A percentile compares a stretch with the other conserved stretches of the same genome.
These are phyloP conservation scores for Cutaneotrichosporon sp. DNA, from an alignment of 1,284 basidiomycete genomes.

Conservation along the genomic window DNA sequence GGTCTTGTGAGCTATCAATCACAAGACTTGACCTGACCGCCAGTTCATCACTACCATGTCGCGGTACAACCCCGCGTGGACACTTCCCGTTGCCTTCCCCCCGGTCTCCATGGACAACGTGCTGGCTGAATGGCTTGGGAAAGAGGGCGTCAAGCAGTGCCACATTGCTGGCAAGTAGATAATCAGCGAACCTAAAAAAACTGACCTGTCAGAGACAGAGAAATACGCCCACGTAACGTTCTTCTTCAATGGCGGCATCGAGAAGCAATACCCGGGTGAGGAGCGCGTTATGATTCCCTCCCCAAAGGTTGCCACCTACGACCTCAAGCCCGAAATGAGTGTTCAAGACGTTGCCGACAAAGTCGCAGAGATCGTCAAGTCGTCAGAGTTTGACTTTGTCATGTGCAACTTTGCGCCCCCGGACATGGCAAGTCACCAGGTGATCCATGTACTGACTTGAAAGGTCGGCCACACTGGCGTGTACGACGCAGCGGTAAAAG, in stretches of 20 bases:
- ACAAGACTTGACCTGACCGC: background rate
- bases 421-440: conserved; percentile 68
- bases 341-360: conserved; percentile 79
- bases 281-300: conserved; percentile 81
- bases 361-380: conserved; percentile 73
- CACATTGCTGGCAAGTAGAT: conserved; percentile 66
- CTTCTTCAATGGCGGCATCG: conserved; percentile 92
- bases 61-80: conserved; percentile 81
- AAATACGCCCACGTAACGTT: conserved; percentile 94
- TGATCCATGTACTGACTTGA: background rate
- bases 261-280: conserved; percentile 79
- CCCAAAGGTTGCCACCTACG: conserved; percentile 84
- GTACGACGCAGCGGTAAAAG: conserved; percentile 79
- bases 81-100: conserved; percentile 79
- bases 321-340: conserved; percentile 79
- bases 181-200: background rate
- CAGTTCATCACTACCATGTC: conserved; percentile 87
- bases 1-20: conserved; percentile 57
- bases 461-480: conserved; percentile 83
- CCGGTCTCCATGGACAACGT: conserved; percentile 86
- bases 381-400: conserved; percentile 69
- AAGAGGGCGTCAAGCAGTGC: conserved; percentile 70
- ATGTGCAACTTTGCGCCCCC: conserved; percentile 96
- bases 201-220: conserved; percentile 63
- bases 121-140: conserved; percentile 78